These are phyloP conservation scores for Syzygium jambos DNA, from an alignment of 345 rosid genomes.

Conservation along the genomic window DNA sequence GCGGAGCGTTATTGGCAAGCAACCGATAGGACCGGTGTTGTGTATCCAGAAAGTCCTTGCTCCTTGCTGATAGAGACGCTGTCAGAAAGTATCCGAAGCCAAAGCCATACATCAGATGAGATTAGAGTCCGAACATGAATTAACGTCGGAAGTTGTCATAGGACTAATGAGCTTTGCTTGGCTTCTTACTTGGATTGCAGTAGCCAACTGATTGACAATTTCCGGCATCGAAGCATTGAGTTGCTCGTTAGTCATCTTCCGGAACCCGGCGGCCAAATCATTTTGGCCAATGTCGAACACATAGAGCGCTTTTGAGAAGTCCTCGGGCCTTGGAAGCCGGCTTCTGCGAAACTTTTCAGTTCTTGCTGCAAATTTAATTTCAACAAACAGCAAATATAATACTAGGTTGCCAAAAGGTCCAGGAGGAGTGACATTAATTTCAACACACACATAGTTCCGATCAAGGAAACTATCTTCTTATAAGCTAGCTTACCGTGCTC, in stretches of 20 bases:
- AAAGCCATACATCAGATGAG: background rate
- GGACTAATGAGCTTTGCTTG: background rate
- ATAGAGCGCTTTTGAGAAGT: constrained; percentile 67
- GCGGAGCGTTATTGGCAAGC: constrained; percentile 57
- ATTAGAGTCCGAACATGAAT: background rate
- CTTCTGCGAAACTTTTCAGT: background rate
- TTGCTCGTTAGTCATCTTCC: constrained; percentile 43
- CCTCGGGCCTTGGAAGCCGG: constrained; percentile 57
- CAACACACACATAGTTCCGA: background rate
- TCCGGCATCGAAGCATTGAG: constrained; percentile 54
- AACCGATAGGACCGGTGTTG: constrained; percentile 85
- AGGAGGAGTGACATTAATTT: background rate
- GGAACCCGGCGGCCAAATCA: constrained; percentile 70
- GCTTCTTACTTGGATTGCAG: constrained; percentile 59
- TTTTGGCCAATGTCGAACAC: constrained; percentile 87
- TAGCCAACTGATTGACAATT: constrained; percentile 52
- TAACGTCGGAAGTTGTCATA: background rate
- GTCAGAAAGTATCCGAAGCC: background rate
- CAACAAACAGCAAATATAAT: background rate
- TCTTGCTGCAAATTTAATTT: background rate
- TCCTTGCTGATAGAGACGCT: constrained; percentile 38
- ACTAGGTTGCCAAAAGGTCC: background rate
- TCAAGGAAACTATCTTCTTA: background rate
- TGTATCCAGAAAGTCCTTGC: constrained; percentile 66
- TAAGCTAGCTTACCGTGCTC: background rate